These are phyloP conservation scores for Onygena corvina DNA, from an alignment of 2,329 filamentous ascomycete species.

Conservation along the genomic window DNA sequence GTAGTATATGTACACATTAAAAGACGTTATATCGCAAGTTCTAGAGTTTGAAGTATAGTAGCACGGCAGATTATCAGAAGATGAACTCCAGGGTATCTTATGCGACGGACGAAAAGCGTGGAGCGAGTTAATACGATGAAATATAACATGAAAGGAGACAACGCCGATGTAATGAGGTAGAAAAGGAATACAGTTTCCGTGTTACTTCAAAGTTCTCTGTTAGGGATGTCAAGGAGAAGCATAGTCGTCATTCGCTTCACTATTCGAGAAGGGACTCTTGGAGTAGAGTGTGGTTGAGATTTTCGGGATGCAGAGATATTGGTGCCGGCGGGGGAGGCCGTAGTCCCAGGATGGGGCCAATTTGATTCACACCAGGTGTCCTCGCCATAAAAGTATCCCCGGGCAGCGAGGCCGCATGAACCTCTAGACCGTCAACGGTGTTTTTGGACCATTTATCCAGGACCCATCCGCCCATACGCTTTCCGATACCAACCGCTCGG, in stretches of 20 bases:
- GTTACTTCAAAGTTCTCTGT: no score
- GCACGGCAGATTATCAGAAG: neutral
- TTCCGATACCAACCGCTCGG: slow-evolving; percentile 9
- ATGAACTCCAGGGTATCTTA: slow-evolving; percentile 4
- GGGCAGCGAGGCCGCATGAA: slow-evolving; percentile 12
- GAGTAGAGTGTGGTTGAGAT: slow-evolving; percentile 49
- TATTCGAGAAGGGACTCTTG: slow-evolving; percentile 41
- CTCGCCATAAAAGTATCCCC: slow-evolving; percentile 35
- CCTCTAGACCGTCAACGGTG: neutral
- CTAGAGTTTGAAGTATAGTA: no score
- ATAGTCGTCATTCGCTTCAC: neutral
- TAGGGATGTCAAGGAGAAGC: neutral
- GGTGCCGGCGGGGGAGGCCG: slow-evolving; percentile 45
- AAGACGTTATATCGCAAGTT: no score
- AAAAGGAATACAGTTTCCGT: neutral
- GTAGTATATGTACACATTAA: neutral
- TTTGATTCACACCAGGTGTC: slow-evolving; percentile 64
- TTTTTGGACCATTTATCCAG: slow-evolving; percentile 8
- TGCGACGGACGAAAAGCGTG: neutral
- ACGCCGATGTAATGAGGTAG: neutral
- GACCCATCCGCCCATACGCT: slow-evolving; percentile 13
- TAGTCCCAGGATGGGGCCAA: slow-evolving; percentile 61
- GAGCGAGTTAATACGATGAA: neutral
- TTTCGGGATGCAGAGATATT: slow-evolving; percentile 46
- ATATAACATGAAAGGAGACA: neutral